Base-by-base conservation (phyloP, 768 basidiomycete genomes). In the Solioccasus polychromus region DNA sequence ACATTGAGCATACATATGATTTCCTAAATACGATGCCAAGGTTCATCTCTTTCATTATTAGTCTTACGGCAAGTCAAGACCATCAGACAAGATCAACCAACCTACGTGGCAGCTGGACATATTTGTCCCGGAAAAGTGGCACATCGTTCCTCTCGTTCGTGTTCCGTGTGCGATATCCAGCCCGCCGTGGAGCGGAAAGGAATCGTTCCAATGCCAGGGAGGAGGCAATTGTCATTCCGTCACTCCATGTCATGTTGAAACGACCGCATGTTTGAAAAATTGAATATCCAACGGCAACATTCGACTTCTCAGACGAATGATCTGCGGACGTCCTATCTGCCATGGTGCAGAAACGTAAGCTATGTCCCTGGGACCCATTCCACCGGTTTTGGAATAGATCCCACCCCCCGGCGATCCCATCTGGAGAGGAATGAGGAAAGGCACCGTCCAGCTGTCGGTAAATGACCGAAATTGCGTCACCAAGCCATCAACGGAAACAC, bases 391-490 rank as follows among this genome's bases (percentile, higher is more conserved):
- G 41, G 39, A 46, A 46, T 18, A 39, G 45, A 47, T 47, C 50
- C 55, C 38, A 36, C 41, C 42, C 50, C 43, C 49, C 41, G 51
- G 57, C 42, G 44, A 54, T 59, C 47, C 38, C 32, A 54, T 46
- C 46, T 50, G 31, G 40, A 41, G 31, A 29, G 45, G 39, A 47
- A 43, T 30, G 43, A 55, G 38, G 44, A 43, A 35, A 49, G 37
- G 12, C 7, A 7, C 45, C 47, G 25, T 30, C 28, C 32, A 52
- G 44, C 30, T 42, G 39, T 47, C 44, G 29, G 39, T 49, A 52
- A 52, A 59, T 48, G 55, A 38, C 53, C 51, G 51, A 52, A 39
- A 50, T 57, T 57, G 52, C 58, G 52, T 60, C 60, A 61, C 46
- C 26, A 43, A 12, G 45, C 38, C 52, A 52, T 44, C 46, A 52